Evolutionary conservation across 73 alveolate species (phyloP).

Genomic region (Breviolum minutum): DNA sequence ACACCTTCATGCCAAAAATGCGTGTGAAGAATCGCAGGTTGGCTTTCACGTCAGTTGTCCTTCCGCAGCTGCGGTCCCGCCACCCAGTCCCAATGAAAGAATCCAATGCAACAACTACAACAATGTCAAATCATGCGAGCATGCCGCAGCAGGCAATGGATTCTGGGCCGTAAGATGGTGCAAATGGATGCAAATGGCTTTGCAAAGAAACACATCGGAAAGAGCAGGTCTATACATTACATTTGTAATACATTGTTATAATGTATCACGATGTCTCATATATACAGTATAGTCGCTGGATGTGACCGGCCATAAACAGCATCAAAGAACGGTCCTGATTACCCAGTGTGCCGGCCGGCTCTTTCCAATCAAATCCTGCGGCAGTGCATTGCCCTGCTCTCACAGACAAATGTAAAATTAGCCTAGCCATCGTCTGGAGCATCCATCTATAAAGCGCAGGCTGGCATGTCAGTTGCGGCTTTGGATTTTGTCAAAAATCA

Average conservation of each 20-base stretch:
- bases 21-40: conserved; percentile 57
- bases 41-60: conserved; percentile 87
- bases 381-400: no score
- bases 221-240: no score
- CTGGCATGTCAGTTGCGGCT: no score
- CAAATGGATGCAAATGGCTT: neutral
- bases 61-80: no score
- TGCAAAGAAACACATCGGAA: neutral
- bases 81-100: neutral
- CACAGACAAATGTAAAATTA: neutral
- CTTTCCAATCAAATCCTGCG: conserved; percentile 27
- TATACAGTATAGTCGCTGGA: no score
- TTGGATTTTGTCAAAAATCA: no score
- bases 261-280: no score
- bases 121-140: neutral
- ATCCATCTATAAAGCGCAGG: no score
- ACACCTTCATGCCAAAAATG: conserved; percentile 80
- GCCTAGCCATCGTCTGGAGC: neutral
- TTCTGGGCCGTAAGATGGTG: neutral
- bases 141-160: neutral
- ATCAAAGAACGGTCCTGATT: neutral
- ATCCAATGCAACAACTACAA: neutral
- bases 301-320: no score
- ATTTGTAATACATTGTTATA: no score
- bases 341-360: conserved; percentile 94